These are phyloP conservation scores for Neurospora sp. DNA, from an alignment of 495 filamentous ascomycete species.

Conservation along the genomic window DNA sequence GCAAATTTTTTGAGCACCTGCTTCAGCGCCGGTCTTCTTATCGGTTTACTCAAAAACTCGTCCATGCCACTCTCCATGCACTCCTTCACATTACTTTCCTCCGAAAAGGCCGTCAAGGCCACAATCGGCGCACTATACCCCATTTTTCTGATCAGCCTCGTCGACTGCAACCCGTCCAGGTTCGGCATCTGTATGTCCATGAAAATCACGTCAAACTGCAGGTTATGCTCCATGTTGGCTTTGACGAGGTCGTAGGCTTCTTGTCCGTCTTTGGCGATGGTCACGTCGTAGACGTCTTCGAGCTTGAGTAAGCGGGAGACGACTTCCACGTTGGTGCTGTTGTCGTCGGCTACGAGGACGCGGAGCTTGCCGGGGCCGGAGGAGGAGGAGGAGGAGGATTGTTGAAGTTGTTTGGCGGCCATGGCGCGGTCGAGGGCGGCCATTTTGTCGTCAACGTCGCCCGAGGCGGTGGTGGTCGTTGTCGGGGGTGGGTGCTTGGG, in stretches of 20 bases:
- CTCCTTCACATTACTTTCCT: conserved; percentile 80
- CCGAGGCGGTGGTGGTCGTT: neutral
- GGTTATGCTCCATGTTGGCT: conserved; percentile 61
- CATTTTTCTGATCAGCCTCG: conserved; percentile 74
- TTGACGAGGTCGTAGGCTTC: conserved; percentile 83
- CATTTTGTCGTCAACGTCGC: conserved; percentile 22
- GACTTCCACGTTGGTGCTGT: conserved; percentile 90
- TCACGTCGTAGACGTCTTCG: conserved; percentile 57
- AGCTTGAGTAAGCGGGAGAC: conserved; percentile 52
- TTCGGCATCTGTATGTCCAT: conserved; percentile 98
- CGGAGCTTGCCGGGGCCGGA: conserved; percentile 53
- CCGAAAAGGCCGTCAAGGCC: conserved; percentile 80
- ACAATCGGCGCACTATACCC: conserved; percentile 87
- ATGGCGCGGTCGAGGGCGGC: conserved; percentile 38
- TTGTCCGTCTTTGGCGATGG: conserved; percentile 76
- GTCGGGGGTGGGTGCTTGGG: conserved; percentile 27
- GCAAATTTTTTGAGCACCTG: conserved; percentile 65
- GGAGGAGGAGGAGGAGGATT: neutral
- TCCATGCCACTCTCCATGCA: conserved; percentile 72
- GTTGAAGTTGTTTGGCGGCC: conserved; percentile 32
- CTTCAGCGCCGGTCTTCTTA: conserved; percentile 72
- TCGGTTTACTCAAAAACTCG: conserved; percentile 69
- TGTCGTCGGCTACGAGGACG: conserved; percentile 91
- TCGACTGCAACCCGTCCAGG: conserved; percentile 79
- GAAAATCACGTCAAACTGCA: conserved; percentile 75